These are phyloP conservation scores for Beauveria australis DNA, from an alignment of 2,329 filamentous ascomycete species.

Conservation along the genomic window DNA sequence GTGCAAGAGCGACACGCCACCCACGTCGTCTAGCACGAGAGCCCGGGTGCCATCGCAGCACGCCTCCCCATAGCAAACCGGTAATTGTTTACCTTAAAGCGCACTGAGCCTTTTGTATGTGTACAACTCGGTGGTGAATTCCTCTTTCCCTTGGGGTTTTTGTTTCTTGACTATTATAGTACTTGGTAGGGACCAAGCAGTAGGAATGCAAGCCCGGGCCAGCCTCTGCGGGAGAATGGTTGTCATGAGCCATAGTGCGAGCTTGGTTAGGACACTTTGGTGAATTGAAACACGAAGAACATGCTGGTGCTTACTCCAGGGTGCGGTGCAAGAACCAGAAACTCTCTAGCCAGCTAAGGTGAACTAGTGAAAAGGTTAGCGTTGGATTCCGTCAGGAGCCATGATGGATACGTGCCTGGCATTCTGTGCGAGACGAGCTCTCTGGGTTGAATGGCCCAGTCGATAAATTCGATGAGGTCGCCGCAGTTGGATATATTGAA, in stretches of 20 bases:
- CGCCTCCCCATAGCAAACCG: conserved; percentile 13
- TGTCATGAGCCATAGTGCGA: not conserved
- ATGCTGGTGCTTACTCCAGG: not conserved
- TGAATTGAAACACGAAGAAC: not conserved
- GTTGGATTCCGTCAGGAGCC: not conserved
- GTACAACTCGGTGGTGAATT: conserved; percentile 14
- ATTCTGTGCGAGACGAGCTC: not conserved
- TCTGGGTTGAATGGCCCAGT: not conserved
- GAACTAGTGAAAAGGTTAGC: not conserved
- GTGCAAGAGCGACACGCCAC: conserved; percentile 6
- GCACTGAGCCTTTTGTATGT: conserved; percentile 11
- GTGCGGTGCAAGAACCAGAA: not conserved
- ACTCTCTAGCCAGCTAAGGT: not conserved
- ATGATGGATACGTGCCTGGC: not conserved
- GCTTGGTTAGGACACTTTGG: not conserved
- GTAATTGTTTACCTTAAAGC: conserved; percentile 13
- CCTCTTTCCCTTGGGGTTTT: conserved; percentile 13
- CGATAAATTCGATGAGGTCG: not conserved
- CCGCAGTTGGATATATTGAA: not conserved
- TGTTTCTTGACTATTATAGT: conserved; percentile 14
- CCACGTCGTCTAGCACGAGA: conserved; percentile 13
- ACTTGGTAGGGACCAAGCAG: conserved; percentile 10
- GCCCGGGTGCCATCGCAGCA: conserved; percentile 11
- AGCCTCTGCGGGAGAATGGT: not conserved
- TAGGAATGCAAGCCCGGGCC: not conserved